Conservation (phyloP, 2,329 filamentous ascomycete genomes). For the Beauveria varroae region DNA sequence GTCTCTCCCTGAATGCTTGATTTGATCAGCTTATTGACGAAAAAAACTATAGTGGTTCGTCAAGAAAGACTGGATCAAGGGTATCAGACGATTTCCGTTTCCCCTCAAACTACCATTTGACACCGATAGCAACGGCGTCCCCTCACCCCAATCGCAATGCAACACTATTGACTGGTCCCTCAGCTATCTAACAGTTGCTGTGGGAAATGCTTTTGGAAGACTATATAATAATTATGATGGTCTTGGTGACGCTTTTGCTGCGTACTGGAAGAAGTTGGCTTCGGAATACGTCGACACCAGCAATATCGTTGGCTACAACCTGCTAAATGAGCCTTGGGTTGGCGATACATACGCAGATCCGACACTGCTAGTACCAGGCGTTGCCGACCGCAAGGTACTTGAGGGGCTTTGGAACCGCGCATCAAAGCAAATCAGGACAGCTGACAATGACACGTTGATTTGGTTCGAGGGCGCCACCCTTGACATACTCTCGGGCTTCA, state of each 20-base stretch:
- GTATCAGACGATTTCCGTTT: conserved; percentile 12
- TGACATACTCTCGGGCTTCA: conserved; percentile 15
- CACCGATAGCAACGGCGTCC: conserved; percentile 13
- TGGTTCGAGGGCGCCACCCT: conserved; percentile 16
- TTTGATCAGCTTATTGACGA: neutral
- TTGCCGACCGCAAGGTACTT: conserved; percentile 13
- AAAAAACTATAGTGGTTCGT: conserved; percentile 13
- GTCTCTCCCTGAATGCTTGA: neutral
- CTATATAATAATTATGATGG: conserved; percentile 16
- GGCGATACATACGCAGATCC: conserved; percentile 15
- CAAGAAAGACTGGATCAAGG: conserved; percentile 14
- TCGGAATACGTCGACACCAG: conserved; percentile 9
- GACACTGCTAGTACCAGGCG: conserved; percentile 12
- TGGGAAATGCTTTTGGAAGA: conserved; percentile 15
- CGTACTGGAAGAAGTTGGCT: conserved; percentile 15
- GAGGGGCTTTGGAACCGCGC: conserved; percentile 16
- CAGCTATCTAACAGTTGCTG: conserved; percentile 14
- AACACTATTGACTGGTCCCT: conserved; percentile 13
- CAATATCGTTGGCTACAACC: conserved; percentile 16
- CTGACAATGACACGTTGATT: conserved; percentile 16
- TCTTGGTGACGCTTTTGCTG: conserved; percentile 15
- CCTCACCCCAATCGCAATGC: conserved; percentile 13
- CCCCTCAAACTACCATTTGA: conserved; percentile 13
- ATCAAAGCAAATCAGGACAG: conserved; percentile 13
- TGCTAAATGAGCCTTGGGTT: conserved; percentile 16